Evolutionary conservation across 257 asterid species (phyloP).

Genomic region (Coffea eugenioides): DNA sequence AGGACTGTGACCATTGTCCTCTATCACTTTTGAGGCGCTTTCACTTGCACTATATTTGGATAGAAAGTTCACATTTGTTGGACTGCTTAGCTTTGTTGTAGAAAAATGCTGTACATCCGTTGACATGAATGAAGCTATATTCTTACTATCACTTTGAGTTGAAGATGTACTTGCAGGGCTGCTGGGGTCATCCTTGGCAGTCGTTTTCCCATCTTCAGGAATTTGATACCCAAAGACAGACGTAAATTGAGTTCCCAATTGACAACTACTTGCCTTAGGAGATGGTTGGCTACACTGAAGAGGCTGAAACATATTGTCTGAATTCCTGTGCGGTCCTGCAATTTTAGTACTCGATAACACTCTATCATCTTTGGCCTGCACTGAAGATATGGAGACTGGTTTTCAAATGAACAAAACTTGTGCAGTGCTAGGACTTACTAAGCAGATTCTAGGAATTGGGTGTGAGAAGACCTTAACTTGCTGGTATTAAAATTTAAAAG

Average conservation of each 20-base stretch:
- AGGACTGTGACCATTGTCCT: conserved; percentile 15
- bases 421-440: not conserved
- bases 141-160: conserved; percentile 34
- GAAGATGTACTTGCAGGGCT: conserved; percentile 34
- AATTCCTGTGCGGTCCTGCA: conserved; percentile 52
- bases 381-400: conserved; percentile 44
- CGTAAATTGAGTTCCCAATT: conserved; percentile 36
- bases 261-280: conserved; percentile 27
- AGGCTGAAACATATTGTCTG: conserved; percentile 61
- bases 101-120: conserved; percentile 33
- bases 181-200: conserved; percentile 21
- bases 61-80: conserved; percentile 19
- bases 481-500: not conserved
- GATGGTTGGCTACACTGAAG: conserved; percentile 42
- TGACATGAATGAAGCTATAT: conserved; percentile 25
- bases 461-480: not conserved
- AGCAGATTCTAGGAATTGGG: not conserved
- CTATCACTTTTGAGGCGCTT: conserved; percentile 24
- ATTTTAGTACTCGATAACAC: conserved; percentile 45
- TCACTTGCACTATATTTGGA: conserved; percentile 31
- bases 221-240: conserved; percentile 52
- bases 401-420: conserved; percentile 31
- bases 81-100: conserved; percentile 31
- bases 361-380: conserved; percentile 82
- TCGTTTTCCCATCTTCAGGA: conserved; percentile 33